Base-by-base conservation (phyloP, 495 filamentous ascomycete genomes). In the Daldinia childiae region DNA sequence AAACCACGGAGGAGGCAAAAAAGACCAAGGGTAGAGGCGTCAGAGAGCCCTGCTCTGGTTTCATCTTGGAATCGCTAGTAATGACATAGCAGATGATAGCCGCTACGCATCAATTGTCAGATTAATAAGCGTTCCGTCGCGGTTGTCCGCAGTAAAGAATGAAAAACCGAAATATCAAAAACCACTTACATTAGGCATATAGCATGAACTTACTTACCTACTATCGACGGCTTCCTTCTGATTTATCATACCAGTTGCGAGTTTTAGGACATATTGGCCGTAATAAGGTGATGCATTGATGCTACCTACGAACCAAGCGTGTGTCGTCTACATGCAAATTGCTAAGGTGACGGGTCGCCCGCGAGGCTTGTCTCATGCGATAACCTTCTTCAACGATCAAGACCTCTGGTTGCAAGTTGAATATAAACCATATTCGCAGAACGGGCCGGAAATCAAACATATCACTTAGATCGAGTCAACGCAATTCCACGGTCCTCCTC, bases 1-100 rank as follows among this genome's bases (percentile, higher is more conserved):
- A 74, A 78, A 82, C 82, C 81, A 86, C 76, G 69, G 76, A 77
- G 54, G n/a, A 36, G 29, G 26, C 11, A 21, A 41, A 66, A 38
- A 45, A 60, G 29, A 58, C 63, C 54, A 73, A 73, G 62, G 79
- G 83, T 80, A 82, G 74, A 59, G 82, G 85, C 81, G 81, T 88
- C 87, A 89, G 87, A 89, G 87, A 87, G 85, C 86, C 85, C 86
- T 82, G 77, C 62, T 64, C n/a, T 50, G 17, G 64, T 81, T 83
- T 75, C 29, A 76, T 87, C 74, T 87, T 80, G 86, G 86, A 87
- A 84, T 66, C 76, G 81, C 82, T 55, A 80, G 82, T 82, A 82
- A 83, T 82, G 81, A 55, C 73, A 74, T 79, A 78, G 85, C 82
- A 84, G 84, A 86, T 82, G 60, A 77, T 67, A 76, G 76, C 86